phyloP scores from a whole-genome alignment of 768 basidiomycete genomes.

The Botryobasidium botryosum region DNA sequence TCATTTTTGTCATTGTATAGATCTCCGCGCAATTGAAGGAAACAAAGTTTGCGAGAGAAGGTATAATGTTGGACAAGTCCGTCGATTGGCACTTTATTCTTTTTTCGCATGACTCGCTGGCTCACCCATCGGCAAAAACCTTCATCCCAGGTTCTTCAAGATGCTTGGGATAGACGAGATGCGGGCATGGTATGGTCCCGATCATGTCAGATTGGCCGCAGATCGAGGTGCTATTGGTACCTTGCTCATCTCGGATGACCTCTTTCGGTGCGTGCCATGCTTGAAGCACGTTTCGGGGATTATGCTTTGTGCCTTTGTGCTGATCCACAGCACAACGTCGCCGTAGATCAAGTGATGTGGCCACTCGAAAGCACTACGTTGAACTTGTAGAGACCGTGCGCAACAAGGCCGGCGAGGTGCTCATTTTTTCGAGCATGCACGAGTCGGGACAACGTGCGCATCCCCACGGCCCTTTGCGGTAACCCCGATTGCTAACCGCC shows the following conservation, averaged over 20 bases:
- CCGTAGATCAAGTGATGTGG: slow-evolving; percentile 61
- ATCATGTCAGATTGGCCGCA: slow-evolving; percentile 81
- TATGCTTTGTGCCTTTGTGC: background rate
- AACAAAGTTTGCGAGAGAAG: slow-evolving; percentile 92
- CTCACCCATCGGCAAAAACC: background rate
- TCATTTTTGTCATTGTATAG: slow-evolving; percentile 22
- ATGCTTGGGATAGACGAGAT: slow-evolving; percentile 91
- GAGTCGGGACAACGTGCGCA: slow-evolving; percentile 90
- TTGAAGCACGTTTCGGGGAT: background rate
- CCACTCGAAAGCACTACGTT: slow-evolving; percentile 68
- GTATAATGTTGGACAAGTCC: slow-evolving; percentile 76
- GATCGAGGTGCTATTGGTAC: slow-evolving; percentile 90
- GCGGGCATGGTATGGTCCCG: slow-evolving; percentile 96
- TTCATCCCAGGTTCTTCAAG: slow-evolving; percentile 72
- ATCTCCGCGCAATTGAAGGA: slow-evolving; percentile 66
- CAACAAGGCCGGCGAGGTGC: slow-evolving; percentile 76
- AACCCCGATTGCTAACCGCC: background rate
- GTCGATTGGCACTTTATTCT: slow-evolving; percentile 1
- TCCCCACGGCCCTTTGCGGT: background rate
- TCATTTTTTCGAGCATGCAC: slow-evolving; percentile 99
- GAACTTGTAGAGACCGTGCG: slow-evolving; percentile 76
- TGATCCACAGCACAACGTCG: background rate
- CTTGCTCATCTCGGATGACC: slow-evolving; percentile 82
- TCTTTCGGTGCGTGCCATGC: slow-evolving; percentile 52
- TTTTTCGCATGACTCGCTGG: background rate